These are phyloP conservation scores for Exophiala sideris DNA, from an alignment of 2,329 filamentous ascomycete genomes.

Conservation along the genomic window DNA sequence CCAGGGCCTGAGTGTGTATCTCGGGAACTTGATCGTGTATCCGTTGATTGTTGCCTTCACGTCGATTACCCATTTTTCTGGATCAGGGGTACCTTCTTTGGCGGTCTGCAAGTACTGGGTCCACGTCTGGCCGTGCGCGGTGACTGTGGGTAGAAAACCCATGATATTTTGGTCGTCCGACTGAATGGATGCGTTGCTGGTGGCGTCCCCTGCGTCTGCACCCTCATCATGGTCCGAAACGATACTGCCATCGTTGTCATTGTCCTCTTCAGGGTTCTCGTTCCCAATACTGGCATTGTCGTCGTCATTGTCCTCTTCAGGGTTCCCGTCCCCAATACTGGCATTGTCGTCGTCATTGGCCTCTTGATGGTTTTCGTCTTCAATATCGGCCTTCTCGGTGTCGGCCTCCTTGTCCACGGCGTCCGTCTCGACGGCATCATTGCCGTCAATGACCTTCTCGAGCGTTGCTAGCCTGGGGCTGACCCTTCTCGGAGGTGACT, in stretches of 20 bases:
- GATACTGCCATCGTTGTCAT: neutral
- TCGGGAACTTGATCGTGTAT: neutral
- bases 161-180: too few relatives aligned
- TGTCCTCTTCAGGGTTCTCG: neutral
- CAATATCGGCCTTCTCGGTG: neutral
- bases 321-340: neutral
- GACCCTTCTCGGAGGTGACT: too few relatives aligned
- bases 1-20: neutral
- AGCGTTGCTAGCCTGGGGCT: too few relatives aligned
- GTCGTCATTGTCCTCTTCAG: neutral
- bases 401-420: neutral
- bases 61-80: neutral
- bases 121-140: neutral
- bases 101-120: neutral
- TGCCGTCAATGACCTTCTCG: too few relatives aligned
- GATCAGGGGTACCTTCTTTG: neutral
- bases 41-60: neutral
- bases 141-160: neutral
- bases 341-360: neutral
- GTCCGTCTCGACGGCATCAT: neutral
- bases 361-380: neutral
- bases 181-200: neutral
- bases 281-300: neutral
- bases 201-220: neutral
- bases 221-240: neutral